Base-by-base conservation (phyloP, 306 rosid species). In the Fragaria iinumae region DNA sequence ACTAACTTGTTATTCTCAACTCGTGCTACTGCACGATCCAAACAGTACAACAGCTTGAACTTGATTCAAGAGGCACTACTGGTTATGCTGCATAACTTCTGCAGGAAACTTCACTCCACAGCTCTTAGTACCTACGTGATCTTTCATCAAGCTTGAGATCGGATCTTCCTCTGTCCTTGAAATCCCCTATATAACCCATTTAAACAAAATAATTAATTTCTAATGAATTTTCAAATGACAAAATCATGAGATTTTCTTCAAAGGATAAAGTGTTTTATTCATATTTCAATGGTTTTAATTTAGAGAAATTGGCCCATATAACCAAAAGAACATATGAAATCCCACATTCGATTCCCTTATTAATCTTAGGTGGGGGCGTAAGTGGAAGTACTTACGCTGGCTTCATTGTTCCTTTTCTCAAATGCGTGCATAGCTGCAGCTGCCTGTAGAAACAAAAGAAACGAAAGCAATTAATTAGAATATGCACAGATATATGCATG, bases 301-400 rank as follows among this genome's bases (percentile, higher is more conserved):
- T 17, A 16, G 56, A 17, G 56, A 49, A 49, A 4, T 49, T 16
- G 55, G 56, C 5, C 21, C 1, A 12, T 50, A 50, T 17, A 50
- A 4, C 20, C 21, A 50, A 50, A 50, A 11, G 12, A 29, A 45
- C 16, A 50, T 50, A 50, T 8, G 55, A 49, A 53, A 53, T 56
- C 62, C 29, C 62, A 5, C 57, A 14, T 4, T 47, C 17, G 50
- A 47, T 49, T 49, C 55, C 55, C n/a, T 16, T 14, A 13, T 1
- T 49, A 17, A 17, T 18, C 57, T 53, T 53, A 23, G 60, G 25
- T 53, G 8, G 23, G 10, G 21, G 57, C 23, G 55, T 52, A 2
- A n/a, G 60, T 53, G 60, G 60, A 53, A 53, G 60, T 62, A 62
- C 67, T 62, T 62, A 62, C 67, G 39, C 11, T 29, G 67, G 38